Percentiles rank a stretch among this genome's conserved stretches.
Evolutionary conservation across 371 early-diverging fungal species (phyloP).

Genomic region (Batrachochytrium dendrobatidis): DNA sequence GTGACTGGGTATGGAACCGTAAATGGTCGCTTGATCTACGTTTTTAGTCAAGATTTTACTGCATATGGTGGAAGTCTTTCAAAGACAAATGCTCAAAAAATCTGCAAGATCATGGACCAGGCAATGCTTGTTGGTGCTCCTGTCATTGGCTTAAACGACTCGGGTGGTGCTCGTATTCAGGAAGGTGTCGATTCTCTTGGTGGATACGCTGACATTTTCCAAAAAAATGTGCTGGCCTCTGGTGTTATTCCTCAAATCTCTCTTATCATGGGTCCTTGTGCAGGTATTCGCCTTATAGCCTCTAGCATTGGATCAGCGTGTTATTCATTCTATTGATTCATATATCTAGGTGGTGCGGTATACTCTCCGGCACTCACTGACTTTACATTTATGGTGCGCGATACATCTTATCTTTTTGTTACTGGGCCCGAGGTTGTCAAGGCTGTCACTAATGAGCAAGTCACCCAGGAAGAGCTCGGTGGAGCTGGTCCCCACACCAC

Average conservation of each 20-base stretch:
- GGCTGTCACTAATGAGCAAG: conserved; percentile 89
- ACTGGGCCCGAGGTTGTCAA: conserved; percentile 97
- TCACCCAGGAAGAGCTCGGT: conserved; percentile 93
- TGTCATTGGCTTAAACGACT: conserved; percentile 92
- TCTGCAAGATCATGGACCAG: conserved; percentile 93
- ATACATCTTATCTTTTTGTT: conserved; percentile 94
- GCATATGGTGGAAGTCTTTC: conserved; percentile 88
- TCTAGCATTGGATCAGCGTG: too few species aligned
- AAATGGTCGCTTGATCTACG: conserved; percentile 83
- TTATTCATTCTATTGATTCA: neutral
- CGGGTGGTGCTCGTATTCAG: conserved; percentile 96
- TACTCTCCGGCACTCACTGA: conserved; percentile 96
- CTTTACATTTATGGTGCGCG: conserved; percentile 93
- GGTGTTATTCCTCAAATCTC: conserved; percentile 95
- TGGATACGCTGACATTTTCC: conserved; percentile 95
- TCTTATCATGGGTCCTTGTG: conserved; percentile 96
- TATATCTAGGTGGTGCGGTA: conserved; percentile 75
- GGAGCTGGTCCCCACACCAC: conserved; percentile 89
- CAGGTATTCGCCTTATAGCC: conserved; percentile 51
- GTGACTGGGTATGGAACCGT: conserved; percentile 92
- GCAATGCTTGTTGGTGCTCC: conserved; percentile 92
- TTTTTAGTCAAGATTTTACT: conserved; percentile 94
- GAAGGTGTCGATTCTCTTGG: conserved; percentile 95
- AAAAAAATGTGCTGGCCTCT: conserved; percentile 82
- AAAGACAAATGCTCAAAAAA: conserved; percentile 85